phyloP scores from a whole-genome alignment of 805 yeast species.

The Candida maesae region DNA sequence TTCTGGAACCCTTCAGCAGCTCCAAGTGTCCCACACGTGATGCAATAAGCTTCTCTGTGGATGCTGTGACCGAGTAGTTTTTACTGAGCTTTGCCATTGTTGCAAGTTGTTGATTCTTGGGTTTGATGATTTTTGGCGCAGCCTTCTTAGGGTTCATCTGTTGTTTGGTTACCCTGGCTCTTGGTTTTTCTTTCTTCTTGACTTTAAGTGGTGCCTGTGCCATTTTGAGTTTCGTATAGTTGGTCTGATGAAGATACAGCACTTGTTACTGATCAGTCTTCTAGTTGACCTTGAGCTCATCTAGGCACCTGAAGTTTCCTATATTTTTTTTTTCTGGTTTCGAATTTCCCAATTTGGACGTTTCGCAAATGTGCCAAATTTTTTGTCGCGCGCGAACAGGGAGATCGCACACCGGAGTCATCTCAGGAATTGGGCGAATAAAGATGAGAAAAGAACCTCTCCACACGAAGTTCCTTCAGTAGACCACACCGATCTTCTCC shows the following conservation, averaged over 20 bases:
- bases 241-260: too few relatives aligned
- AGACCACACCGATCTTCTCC: neutral
- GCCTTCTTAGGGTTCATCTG: conserved; percentile 63
- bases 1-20: conserved; percentile 83
- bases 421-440: conserved; percentile 6
- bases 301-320: too few relatives aligned
- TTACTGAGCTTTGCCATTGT: conserved; percentile 55
- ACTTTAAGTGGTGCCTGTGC: conserved; percentile 73
- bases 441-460: neutral
- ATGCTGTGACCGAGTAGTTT: conserved; percentile 42
- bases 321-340: neutral
- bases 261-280: too few relatives aligned
- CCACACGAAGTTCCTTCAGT: neutral
- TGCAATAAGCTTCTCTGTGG: conserved; percentile 83
- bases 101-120: conserved; percentile 54
- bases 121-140: conserved; percentile 69
- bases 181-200: conserved; percentile 33
- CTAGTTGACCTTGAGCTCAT: too few relatives aligned
- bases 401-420: conserved; percentile 9
- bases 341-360: conserved; percentile 1
- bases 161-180: conserved; percentile 49
- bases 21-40: conserved; percentile 94
- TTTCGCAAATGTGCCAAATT: conserved; percentile 5
- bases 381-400: neutral
- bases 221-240: conserved; percentile 39